A percentile compares a stretch with the other conserved stretches of the same genome.
Conservation (phyloP, 208 protist species). For the Trichomonas gallinae region DNA sequence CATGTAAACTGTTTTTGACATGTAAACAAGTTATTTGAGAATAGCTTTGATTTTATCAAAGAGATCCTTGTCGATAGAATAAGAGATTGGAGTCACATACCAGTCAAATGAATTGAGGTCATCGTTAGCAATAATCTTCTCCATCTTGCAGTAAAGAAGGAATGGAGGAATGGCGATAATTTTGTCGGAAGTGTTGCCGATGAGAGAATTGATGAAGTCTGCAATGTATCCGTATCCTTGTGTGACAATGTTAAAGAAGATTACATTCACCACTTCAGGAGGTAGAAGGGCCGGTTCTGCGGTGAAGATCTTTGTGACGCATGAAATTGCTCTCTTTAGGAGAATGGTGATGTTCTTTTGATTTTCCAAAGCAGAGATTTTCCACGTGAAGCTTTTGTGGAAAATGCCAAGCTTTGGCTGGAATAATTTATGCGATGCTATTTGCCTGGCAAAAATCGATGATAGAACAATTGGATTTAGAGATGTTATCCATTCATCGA, state of each 20-base stretch:
- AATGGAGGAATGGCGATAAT: neutral
- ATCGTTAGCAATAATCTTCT: neutral
- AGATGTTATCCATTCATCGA: neutral
- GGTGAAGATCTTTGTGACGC: neutral
- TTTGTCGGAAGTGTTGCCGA: neutral
- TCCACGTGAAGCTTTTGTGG: neutral
- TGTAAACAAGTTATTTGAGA: too few species aligned
- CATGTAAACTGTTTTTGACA: too few species aligned
- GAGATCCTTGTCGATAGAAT: neutral
- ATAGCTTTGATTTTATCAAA: neutral
- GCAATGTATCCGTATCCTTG: neutral
- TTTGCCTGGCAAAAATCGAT: neutral
- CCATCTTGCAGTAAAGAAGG: neutral
- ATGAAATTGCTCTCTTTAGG: neutral
- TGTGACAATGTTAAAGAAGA: neutral
- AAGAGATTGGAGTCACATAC: neutral
- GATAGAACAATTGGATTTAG: neutral
- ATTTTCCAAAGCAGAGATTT: neutral
- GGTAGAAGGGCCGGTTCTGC: neutral
- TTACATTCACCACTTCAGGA: neutral
- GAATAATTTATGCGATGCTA: neutral
- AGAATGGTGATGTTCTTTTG: neutral
- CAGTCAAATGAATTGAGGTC: neutral
- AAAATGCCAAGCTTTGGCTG: neutral
- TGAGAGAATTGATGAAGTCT: neutral